Conservation (phyloP, 2,329 filamentous ascomycete species). For the Penicillium sp. region DNA sequence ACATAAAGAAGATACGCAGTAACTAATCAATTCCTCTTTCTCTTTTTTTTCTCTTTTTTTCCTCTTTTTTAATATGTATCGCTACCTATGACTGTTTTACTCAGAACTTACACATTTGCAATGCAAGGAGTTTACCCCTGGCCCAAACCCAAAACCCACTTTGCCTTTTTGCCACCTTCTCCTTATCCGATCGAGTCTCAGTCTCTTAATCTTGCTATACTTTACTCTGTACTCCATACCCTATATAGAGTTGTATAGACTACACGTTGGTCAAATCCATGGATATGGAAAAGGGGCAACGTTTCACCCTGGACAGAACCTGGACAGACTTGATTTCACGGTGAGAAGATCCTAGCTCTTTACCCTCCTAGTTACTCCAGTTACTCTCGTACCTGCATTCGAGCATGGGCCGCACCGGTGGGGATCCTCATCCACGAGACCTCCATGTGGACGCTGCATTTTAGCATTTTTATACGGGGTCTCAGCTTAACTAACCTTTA, state of each 20-base stretch:
- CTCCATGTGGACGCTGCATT: constrained; percentile 17
- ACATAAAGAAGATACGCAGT: neutral
- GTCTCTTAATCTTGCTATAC: neutral
- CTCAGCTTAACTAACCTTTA: neutral
- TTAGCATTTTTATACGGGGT: too few species aligned
- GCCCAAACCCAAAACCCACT: constrained; percentile 12
- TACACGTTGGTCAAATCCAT: neutral
- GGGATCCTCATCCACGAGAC: constrained; percentile 19
- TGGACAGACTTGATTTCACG: too few species aligned
- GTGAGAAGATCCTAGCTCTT: neutral
- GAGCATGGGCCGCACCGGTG: constrained; percentile 3
- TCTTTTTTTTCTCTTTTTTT: too few species aligned
- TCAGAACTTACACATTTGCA: neutral
- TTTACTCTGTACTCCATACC: neutral
- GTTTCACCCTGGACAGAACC: neutral
- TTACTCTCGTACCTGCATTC: constrained; percentile 23
- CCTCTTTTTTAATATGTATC: too few species aligned
- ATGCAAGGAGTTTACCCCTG: constrained; percentile 20
- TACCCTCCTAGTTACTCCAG: neutral
- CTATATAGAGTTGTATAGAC: neutral
- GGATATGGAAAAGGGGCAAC: neutral
- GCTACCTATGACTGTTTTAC: neutral
- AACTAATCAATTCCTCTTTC: too few species aligned
- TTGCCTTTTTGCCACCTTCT: constrained; percentile 1
- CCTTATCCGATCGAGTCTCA: neutral